A percentile compares a stretch with the other conserved stretches of the same genome.
Evolutionary conservation across 164 flowering plant species (phyloP).

Genomic region (Chimonanthus praecox): DNA sequence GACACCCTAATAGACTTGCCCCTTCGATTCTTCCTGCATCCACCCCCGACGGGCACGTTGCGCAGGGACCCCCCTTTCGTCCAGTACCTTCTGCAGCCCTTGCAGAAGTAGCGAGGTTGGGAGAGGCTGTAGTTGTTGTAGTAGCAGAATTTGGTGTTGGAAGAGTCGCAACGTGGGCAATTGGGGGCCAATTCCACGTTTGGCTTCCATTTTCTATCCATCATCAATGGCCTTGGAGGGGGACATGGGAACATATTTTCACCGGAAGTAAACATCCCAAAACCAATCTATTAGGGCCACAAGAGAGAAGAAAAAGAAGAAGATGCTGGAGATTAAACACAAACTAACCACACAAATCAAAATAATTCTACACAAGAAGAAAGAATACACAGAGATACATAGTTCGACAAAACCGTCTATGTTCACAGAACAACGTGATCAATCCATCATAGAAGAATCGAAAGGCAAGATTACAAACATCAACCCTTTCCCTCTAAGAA

Average conservation of each 20-base stretch:
- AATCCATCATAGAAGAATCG: too few species aligned
- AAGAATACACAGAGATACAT: too few species aligned
- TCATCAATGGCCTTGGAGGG: conserved; percentile 11
- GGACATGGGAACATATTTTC: conserved; percentile 11
- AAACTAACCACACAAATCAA: too few species aligned
- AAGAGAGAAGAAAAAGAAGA: not conserved
- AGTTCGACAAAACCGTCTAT: too few species aligned
- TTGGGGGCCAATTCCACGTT: conserved; percentile 21
- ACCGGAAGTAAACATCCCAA: conserved; percentile 2
- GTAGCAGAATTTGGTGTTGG: conserved; percentile 30
- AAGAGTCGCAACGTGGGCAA: conserved; percentile 27
- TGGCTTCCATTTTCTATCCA: conserved; percentile 24
- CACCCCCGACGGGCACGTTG: conserved; percentile 76
- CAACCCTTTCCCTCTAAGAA: too few species aligned
- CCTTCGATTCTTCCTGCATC: conserved; percentile 59
- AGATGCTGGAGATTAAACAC: not conserved
- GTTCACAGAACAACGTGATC: too few species aligned
- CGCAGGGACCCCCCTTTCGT: conserved; percentile 75
- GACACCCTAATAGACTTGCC: conserved; percentile 14
- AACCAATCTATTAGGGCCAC: too few species aligned
- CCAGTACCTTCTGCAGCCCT: conserved; percentile 68
- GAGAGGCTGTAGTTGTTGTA: conserved; percentile 83
- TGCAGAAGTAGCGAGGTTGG: conserved; percentile 77
- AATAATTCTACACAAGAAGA: too few species aligned
- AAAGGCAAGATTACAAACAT: too few species aligned